Base-by-base conservation (phyloP, 495 filamentous ascomycete species). In the Achaetomiella virescens region DNA sequence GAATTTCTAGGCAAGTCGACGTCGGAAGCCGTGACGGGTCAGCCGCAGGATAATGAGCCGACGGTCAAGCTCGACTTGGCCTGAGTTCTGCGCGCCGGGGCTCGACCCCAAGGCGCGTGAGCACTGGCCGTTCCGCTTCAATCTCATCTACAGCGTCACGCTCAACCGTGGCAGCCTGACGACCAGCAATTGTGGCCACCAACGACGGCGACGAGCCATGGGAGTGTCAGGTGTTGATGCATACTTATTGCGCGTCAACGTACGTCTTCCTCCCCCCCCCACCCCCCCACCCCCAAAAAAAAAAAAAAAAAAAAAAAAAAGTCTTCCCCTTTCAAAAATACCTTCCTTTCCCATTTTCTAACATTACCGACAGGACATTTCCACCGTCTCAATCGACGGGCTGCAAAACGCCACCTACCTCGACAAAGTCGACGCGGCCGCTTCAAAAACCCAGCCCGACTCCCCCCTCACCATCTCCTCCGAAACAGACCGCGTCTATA, bases 31-130 rank as follows among this genome's bases (percentile, higher is more conserved):
- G 63, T 54, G 12, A 33, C 59, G 11, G 57, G 45, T n/a, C 9
- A 14, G 21, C 7, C 80, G 75, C 48, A n/a, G n/a, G 84, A 88
- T 56, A 18, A 51, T 36, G 48, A 40, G 48, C 73, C 81, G 52
- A 79, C 79, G 12, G 84, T 97, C 50, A 96, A 93, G 77, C 81
- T 97, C 41, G 95, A 99, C 70, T 97, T 99, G 93, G 95, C 20
- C 84, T 99, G 37, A 86, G 83, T 25, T 56, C 57, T 12, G 54
- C 53, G 79, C 83, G 41, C 73, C 76, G 21, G 85, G 85, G 70
- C 67, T 97, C 48, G 79, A 77, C 61, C 81, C 83, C 2, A 77
- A 83, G 27, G 77, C 78, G 60, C 79, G 78, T 46, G 77, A 78
- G 58, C 72, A 78, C 17, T 97, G 91, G 89, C 84, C 88, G 11